Percentiles rank a stretch among this genome's conserved stretches.
phyloP scores from a whole-genome alignment of 2,329 filamentous ascomycete species.

The Arthrobotrys entomopaga region DNA sequence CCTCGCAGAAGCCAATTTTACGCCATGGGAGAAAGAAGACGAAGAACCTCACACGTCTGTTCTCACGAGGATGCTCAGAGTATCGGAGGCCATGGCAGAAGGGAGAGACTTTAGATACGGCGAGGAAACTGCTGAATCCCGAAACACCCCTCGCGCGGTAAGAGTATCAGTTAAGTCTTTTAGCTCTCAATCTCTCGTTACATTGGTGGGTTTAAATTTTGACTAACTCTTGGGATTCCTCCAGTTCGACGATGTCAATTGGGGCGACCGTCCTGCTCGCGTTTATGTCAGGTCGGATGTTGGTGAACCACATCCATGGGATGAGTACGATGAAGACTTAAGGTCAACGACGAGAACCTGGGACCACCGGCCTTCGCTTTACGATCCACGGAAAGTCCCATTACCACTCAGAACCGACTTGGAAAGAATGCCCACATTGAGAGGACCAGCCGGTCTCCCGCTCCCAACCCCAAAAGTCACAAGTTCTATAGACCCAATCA shows the following conservation, averaged over 20 bases:
- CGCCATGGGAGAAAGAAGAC: not conserved
- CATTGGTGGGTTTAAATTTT: too few relatives aligned
- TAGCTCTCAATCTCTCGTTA: too few relatives aligned
- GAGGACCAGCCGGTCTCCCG: conserved; percentile 18
- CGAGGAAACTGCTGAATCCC: not conserved
- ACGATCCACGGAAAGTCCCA: not conserved
- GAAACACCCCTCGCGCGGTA: not conserved
- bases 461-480: conserved; percentile 3
- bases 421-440: not conserved
- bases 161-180: conserved; percentile 5
- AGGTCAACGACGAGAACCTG: not conserved
- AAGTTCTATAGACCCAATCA: not conserved
- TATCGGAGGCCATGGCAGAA: not conserved
- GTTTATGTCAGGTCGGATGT: not conserved
- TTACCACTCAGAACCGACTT: not conserved
- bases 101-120: not conserved
- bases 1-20: not conserved
- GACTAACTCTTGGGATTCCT: too few relatives aligned
- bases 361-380: not conserved
- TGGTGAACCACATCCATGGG: conserved; percentile 8
- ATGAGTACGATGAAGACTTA: conserved; percentile 8
- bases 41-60: not conserved
- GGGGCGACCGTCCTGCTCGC: not conserved
- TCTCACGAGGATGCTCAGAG: not conserved
- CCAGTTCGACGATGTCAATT: conserved; percentile 7